These are phyloP conservation scores for Eustoma russellianum DNA, from an alignment of 257 asterid species.

Conservation along the genomic window DNA sequence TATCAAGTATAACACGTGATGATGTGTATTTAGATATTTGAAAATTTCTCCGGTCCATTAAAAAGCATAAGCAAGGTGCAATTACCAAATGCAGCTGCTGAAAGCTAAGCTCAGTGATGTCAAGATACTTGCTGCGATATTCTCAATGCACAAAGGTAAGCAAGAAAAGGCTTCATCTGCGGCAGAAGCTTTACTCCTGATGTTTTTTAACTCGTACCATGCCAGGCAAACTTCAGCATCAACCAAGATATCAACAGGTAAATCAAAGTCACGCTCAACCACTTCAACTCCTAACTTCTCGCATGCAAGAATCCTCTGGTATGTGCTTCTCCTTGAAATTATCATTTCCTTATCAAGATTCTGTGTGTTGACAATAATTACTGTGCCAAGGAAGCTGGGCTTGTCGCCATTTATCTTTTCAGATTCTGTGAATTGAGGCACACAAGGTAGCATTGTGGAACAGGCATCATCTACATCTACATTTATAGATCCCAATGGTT, in stretches of 20 bases:
- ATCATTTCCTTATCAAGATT: slow-evolving; percentile 77
- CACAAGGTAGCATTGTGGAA: slow-evolving; percentile 32
- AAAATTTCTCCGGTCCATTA: neutral
- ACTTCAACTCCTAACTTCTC: slow-evolving; percentile 84
- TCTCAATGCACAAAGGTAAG: slow-evolving; percentile 81
- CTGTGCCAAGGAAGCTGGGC: slow-evolving; percentile 29
- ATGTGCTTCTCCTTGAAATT: slow-evolving; percentile 85
- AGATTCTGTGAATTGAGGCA: slow-evolving; percentile 31
- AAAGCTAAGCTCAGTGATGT: slow-evolving; percentile 91
- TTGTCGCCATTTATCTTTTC: slow-evolving; percentile 33
- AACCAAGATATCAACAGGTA: slow-evolving; percentile 70
- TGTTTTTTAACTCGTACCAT: slow-evolving; percentile 81
- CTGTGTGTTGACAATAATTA: slow-evolving; percentile 74
- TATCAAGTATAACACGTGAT: too few species aligned
- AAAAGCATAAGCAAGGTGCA: slow-evolving; percentile 15
- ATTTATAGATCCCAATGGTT: slow-evolving; percentile 27
- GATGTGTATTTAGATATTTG: too few species aligned
- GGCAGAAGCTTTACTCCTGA: slow-evolving; percentile 75
- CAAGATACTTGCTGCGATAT: slow-evolving; percentile 71
- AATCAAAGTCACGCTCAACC: slow-evolving; percentile 73
- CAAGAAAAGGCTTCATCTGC: slow-evolving; percentile 67
- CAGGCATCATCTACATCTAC: slow-evolving; percentile 32
- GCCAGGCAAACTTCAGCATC: slow-evolving; percentile 72
- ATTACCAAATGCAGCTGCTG: slow-evolving; percentile 93
- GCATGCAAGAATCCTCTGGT: slow-evolving; percentile 77